phyloP scores from a whole-genome alignment of 345 rosid species.

The Ceriops tagal region DNA sequence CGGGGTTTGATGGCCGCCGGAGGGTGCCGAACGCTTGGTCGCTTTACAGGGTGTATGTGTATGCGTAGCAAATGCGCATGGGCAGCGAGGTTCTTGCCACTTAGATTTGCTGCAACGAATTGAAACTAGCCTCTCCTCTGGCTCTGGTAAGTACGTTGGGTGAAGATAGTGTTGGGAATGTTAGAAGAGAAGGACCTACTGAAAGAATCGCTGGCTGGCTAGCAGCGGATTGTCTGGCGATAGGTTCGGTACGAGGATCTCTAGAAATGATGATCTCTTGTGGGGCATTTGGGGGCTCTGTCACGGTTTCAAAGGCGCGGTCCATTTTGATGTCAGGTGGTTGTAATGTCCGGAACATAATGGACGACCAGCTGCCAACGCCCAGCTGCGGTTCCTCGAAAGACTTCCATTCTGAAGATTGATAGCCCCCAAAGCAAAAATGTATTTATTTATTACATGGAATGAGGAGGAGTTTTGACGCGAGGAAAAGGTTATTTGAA shows the following conservation, averaged over 20 bases:
- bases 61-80: too few species aligned
- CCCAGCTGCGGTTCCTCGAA: too few species aligned
- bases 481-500: too few species aligned
- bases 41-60: too few species aligned
- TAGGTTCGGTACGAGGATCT: constrained; percentile 24
- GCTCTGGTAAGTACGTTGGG: constrained; percentile 3
- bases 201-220: constrained; percentile 13
- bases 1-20: too few species aligned
- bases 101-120: constrained; percentile 19
- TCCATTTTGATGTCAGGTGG: constrained; percentile 9
- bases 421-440: background rate
- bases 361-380: constrained; percentile 26
- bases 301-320: constrained; percentile 6
- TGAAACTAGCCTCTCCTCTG: constrained; percentile 23
- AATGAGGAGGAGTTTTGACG: too few species aligned
- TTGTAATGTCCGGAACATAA: constrained; percentile 30
- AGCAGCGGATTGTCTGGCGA: constrained; percentile 13
- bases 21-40: too few species aligned
- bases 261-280: constrained; percentile 5
- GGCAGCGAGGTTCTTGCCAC: too few species aligned
- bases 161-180: constrained; percentile 25
- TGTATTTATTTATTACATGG: too few species aligned
- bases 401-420: constrained; percentile 13
- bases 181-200: constrained; percentile 11
- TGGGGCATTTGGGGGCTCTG: constrained; percentile 4